Conservation (phyloP, 306 rosid genomes). For the Rubus parviflorus region DNA sequence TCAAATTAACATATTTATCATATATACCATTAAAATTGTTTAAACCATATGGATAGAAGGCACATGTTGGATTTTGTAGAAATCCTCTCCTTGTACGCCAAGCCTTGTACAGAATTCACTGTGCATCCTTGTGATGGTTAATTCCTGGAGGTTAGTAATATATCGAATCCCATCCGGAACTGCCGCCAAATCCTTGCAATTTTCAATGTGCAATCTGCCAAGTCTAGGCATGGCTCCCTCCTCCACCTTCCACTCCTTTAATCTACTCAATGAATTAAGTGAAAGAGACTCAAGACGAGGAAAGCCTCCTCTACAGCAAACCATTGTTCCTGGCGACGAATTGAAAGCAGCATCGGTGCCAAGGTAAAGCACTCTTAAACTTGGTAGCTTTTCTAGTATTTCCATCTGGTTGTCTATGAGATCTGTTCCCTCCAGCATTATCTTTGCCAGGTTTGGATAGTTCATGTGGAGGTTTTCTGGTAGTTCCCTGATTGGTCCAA, state of each 20-base stretch:
- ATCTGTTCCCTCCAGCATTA: slow-evolving; percentile 32
- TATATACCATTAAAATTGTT: too few species aligned
- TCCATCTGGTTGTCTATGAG: slow-evolving; percentile 41
- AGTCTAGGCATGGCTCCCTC: slow-evolving; percentile 39
- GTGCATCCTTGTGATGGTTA: slow-evolving; percentile 43
- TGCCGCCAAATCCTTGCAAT: slow-evolving; percentile 20
- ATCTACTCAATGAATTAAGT: slow-evolving; percentile 21
- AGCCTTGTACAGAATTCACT: slow-evolving; percentile 31
- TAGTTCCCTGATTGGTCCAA: background rate
- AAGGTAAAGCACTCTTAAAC: slow-evolving; percentile 36
- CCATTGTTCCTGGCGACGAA: background rate
- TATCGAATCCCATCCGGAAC: slow-evolving; percentile 48
- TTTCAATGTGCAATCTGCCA: slow-evolving; percentile 23
- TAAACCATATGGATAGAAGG: slow-evolving; percentile 23
- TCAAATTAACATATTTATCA: too few species aligned
- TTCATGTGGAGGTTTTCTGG: slow-evolving; percentile 16
- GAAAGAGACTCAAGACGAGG: slow-evolving; percentile 33
- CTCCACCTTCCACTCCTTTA: slow-evolving; percentile 47
- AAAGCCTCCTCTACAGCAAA: slow-evolving; percentile 39
- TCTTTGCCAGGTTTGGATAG: slow-evolving; percentile 35
- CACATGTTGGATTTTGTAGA: slow-evolving; percentile 50
- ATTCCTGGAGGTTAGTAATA: slow-evolving; percentile 30
- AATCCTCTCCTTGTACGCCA: slow-evolving; percentile 45
- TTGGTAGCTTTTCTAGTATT: slow-evolving; percentile 41
- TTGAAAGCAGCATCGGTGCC: background rate